Evolutionary conservation across 768 basidiomycete genomes (phyloP).

Genomic region (Lentinula guzmanii): DNA sequence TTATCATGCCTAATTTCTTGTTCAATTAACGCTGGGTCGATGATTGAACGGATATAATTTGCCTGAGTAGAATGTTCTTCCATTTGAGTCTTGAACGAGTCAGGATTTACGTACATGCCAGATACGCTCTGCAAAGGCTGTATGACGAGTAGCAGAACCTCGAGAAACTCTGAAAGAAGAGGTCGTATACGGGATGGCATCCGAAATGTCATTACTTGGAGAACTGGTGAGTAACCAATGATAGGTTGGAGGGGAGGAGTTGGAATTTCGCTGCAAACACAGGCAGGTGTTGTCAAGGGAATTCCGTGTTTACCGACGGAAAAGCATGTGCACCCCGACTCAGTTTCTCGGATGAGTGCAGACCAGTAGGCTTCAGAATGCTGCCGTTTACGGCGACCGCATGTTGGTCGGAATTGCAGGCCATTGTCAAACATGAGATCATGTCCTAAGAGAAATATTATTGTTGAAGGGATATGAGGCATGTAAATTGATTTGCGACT

Average conservation of each 20-base stretch:
- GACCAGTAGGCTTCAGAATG: slow-evolving; percentile 81
- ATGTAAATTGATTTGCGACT: slow-evolving; percentile 26
- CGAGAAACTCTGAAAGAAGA: slow-evolving; percentile 70
- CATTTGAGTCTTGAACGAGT: slow-evolving; percentile 53
- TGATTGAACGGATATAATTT: slow-evolving; percentile 61
- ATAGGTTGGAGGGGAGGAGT: slow-evolving; percentile 33
- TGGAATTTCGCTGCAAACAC: slow-evolving; percentile 45
- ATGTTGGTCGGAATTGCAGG: slow-evolving; percentile 74
- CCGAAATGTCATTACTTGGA: slow-evolving; percentile 48
- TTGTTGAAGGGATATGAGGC: slow-evolving; percentile 8
- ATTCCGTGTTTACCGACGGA: slow-evolving; percentile 61
- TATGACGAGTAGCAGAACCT: slow-evolving; percentile 80
- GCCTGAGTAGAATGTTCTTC: slow-evolving; percentile 60
- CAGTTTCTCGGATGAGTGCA: slow-evolving; percentile 72
- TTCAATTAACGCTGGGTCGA: slow-evolving; percentile 79
- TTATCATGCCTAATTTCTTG: slow-evolving; percentile 73
- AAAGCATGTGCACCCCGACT: slow-evolving; percentile 78
- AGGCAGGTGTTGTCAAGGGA: slow-evolving; percentile 45
- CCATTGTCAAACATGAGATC: slow-evolving; percentile 87
- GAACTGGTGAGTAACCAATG: slow-evolving; percentile 36
- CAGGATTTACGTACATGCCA: slow-evolving; percentile 55
- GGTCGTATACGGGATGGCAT: slow-evolving; percentile 67
- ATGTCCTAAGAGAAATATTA: slow-evolving; percentile 48
- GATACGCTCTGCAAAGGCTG: slow-evolving; percentile 66
- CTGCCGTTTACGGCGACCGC: slow-evolving; percentile 66